These are phyloP conservation scores for Neurospora sp. DNA, from an alignment of 2,329 filamentous ascomycete genomes.

Conservation along the genomic window DNA sequence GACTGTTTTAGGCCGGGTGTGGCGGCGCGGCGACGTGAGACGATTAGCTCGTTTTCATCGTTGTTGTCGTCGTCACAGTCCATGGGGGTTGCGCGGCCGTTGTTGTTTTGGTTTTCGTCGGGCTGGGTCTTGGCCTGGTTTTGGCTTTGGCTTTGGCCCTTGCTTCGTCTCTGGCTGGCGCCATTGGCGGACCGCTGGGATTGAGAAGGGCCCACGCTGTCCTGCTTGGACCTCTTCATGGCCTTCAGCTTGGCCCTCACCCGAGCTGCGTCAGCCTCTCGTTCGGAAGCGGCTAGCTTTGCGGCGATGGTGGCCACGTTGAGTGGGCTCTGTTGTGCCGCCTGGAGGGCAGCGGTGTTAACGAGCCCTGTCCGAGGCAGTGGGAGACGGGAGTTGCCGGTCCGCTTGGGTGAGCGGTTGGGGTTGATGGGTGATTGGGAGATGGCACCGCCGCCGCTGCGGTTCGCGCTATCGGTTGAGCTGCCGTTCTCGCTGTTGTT, in stretches of 20 bases:
- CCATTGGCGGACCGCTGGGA: constrained; percentile 12
- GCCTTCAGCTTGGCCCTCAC: constrained; percentile 54
- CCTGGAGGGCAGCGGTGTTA: constrained; percentile 24
- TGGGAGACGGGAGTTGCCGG: constrained; percentile 22
- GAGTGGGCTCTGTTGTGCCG: constrained; percentile 44
- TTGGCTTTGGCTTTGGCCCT: neutral
- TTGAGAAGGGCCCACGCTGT: constrained; percentile 15
- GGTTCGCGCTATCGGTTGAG: neutral
- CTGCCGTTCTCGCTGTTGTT: neutral
- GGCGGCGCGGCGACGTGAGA: neutral
- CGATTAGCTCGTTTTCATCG: neutral
- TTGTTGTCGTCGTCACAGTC: neutral
- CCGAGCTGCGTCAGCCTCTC: constrained; percentile 53
- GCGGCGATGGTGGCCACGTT: constrained; percentile 54
- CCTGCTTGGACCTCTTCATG: constrained; percentile 29
- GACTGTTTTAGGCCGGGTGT: neutral
- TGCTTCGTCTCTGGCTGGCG: constrained; percentile 6
- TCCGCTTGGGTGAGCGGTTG: constrained; percentile 18
- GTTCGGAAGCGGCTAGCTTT: constrained; percentile 54
- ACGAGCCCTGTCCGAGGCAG: constrained; percentile 24
- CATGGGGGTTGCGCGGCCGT: constrained; percentile 1
- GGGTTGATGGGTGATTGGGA: constrained; percentile 9
- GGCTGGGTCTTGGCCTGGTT: neutral
- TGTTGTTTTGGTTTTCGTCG: neutral
- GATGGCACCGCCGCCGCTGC: neutral